Evolutionary conservation across 305 asterid genomes (phyloP), one percentile per base, ranked within the genome.

Genomic region (Rubia tinctorum): DNA sequence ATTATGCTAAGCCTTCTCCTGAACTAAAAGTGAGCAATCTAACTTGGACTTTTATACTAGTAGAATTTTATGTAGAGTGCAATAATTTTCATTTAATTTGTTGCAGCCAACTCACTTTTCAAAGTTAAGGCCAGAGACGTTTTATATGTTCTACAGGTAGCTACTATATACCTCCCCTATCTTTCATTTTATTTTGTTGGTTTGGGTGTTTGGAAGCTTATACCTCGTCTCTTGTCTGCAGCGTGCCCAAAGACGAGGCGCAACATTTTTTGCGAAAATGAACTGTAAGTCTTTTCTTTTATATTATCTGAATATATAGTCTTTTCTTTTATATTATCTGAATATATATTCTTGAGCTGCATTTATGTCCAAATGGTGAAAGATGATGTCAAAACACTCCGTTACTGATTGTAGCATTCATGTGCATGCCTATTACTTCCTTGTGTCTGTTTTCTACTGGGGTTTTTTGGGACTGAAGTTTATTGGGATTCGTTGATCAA

Each of bases 161-260:
- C 22, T 17, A 67, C 17, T 17, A 5, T 60, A 44, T 40, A 18
- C 47, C 66, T 72, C 25, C 49, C 12, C 15, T 27, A 15, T 25
- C 8, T 7, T 55, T 45, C 27, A 63, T 22, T 34, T 68, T 23
- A 12, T 27, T 11, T 30, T 51, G 43, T 20, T 74, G 44, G 27
- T 53, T 63, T 58, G 20, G 65, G 53, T 80, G 58, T 43, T 78
- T 71, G 73, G 66, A 65, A 39, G 69, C 69, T 78, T 70, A 53
- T 77, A 66, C 75, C 77, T 76, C 76, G 7, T 18, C 30, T 66
- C 42, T 65, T 76, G 22, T 55, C 68, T 72, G 72, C 82, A 92
- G 99, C 93, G 92, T 92, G 99, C 98, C 99, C 37, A 91, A 84
- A 82, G 98, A 91, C 4, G 96, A 91, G 85, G 97, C 97, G 0